Percentiles rank a stretch among this genome's conserved stretches.
phyloP scores from a whole-genome alignment of 768 basidiomycete species.

The Hydnum rufescens region DNA sequence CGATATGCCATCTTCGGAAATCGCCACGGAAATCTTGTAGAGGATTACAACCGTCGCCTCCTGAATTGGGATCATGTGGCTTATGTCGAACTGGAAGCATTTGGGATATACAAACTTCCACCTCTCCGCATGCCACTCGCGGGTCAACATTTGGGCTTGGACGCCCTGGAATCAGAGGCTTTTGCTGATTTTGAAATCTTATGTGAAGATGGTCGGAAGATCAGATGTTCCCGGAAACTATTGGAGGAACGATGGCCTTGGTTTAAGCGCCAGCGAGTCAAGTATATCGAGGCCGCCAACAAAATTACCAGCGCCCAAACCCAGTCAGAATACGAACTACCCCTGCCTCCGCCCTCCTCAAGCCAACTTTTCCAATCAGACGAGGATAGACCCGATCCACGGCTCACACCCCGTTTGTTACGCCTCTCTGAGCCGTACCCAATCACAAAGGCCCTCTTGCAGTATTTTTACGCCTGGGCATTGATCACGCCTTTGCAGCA shows the following conservation, averaged over 20 bases:
- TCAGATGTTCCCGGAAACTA: constrained; percentile 65
- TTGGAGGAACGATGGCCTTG: constrained; percentile 88
- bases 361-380: not conserved
- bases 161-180: constrained; percentile 58
- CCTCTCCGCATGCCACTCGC: constrained; percentile 37
- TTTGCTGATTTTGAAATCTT: constrained; percentile 85
- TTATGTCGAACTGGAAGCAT: constrained; percentile 79
- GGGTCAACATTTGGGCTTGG: constrained; percentile 59
- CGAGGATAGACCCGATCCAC: constrained; percentile 42
- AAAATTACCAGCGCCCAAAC: constrained; percentile 28
- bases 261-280: constrained; percentile 57
- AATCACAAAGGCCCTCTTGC: constrained; percentile 69
- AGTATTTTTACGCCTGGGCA: constrained; percentile 82
- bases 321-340: constrained; percentile 17
- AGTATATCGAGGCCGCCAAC: constrained; percentile 37
- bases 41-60: constrained; percentile 80
- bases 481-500: constrained; percentile 83
- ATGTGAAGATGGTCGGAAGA: constrained; percentile 72
- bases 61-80: constrained; percentile 86
- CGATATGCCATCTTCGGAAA: constrained; percentile 86
- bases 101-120: constrained; percentile 88
- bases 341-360: not conserved
- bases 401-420: constrained; percentile 60
- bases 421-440: constrained; percentile 78
- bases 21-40: constrained; percentile 65